Evolutionary conservation across 306 rosid species (phyloP).

Genomic region (Citrullus colocynthis): DNA sequence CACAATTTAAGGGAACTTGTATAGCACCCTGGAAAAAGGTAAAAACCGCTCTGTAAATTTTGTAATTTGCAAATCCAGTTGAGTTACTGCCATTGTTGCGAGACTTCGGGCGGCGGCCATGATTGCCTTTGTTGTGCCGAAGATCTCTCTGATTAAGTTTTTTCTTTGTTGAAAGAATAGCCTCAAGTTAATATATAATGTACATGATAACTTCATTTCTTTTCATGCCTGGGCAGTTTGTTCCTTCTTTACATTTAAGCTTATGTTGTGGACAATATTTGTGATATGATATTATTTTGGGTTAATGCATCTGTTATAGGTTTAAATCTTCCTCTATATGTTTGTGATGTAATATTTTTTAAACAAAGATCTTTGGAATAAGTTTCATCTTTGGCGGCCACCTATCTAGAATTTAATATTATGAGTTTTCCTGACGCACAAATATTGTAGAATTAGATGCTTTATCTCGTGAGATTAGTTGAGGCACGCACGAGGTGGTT

Average conservation of each 20-base stretch:
- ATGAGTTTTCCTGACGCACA: too few relatives aligned
- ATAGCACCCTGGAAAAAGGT: background rate
- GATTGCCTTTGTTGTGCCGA: background rate
- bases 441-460: too few relatives aligned
- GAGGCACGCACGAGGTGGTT: too few relatives aligned
- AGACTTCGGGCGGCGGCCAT: background rate
- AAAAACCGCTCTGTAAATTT: constrained; percentile 4
- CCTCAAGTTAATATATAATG: background rate
- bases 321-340: background rate
- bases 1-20: background rate
- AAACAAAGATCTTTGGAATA: too few relatives aligned
- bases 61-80: background rate
- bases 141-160: background rate
- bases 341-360: too few relatives aligned
- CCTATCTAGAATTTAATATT: too few relatives aligned
- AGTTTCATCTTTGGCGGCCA: too few relatives aligned
- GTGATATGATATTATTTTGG: background rate
- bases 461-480: too few relatives aligned
- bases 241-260: background rate
- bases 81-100: constrained; percentile 6
- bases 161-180: background rate
- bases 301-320: background rate
- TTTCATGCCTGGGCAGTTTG: background rate
- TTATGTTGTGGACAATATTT: background rate
- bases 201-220: background rate